A percentile compares a stretch with the other conserved stretches of the same genome.
These are phyloP conservation scores for Xanthoconium stramineum DNA, from an alignment of 768 basidiomycete species.

Conservation along the genomic window DNA sequence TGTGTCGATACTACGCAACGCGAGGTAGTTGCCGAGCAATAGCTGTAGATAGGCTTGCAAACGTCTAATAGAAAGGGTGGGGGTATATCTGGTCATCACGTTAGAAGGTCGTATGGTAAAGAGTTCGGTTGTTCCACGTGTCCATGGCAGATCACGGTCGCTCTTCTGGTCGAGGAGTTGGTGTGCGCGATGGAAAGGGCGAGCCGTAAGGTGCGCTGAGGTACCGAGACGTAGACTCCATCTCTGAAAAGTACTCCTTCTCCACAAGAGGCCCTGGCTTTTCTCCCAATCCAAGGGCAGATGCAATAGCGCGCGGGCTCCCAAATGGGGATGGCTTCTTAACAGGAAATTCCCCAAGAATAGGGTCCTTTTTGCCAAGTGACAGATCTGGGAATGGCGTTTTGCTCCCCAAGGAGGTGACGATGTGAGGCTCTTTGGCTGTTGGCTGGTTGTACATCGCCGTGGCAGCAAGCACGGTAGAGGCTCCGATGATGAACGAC, in stretches of 20 bases:
- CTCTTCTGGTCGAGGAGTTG: conserved; percentile 40
- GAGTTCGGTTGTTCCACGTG: conserved; percentile 16
- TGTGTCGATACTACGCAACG: conserved; percentile 22
- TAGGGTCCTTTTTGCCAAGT: conserved; percentile 49
- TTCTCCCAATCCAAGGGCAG: conserved; percentile 43
- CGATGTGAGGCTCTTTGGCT: conserved; percentile 35
- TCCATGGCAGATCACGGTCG: conserved; percentile 23
- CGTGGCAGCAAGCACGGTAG: conserved; percentile 83
- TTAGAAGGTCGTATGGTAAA: conserved; percentile 34
- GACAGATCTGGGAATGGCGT: conserved; percentile 44
- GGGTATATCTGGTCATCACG: conserved; percentile 34
- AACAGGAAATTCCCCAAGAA: conserved; percentile 55
- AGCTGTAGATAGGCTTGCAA: conserved; percentile 32
- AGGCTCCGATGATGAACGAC: conserved; percentile 81
- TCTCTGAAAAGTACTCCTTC: conserved; percentile 38
- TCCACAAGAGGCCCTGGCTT: conserved; percentile 25
- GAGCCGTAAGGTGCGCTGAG: conserved; percentile 50
- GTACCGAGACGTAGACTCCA: conserved; percentile 42
- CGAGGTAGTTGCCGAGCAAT: conserved; percentile 29
- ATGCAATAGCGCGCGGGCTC: conserved; percentile 48
- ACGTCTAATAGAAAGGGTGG: conserved; percentile 28
- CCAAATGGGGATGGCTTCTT: conserved; percentile 48
- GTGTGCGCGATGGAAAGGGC: conserved; percentile 47
- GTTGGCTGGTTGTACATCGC: conserved; percentile 90
- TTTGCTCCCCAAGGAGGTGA: conserved; percentile 32